Conservation (phyloP, 2,329 filamentous ascomycete genomes). For the Hyphodiscus sp. region DNA sequence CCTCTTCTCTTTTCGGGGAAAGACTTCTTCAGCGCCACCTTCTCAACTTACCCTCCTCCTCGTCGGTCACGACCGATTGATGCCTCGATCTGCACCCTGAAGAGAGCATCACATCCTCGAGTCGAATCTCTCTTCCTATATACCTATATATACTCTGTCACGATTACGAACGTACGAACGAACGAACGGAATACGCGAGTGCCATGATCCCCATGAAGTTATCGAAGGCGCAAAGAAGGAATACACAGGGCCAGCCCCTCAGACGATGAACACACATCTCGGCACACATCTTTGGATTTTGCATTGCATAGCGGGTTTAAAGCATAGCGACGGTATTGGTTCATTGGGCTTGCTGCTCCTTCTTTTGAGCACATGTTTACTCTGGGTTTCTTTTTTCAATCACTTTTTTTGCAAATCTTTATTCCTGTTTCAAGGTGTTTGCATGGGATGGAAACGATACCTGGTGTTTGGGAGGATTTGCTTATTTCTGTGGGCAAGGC, state of each 20-base stretch:
- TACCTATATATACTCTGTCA: constrained; percentile 6
- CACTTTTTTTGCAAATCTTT: constrained; percentile 10
- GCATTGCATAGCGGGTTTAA: constrained; percentile 25
- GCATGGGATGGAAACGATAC: constrained; percentile 29
- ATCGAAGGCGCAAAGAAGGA: constrained; percentile 27
- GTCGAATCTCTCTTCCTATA: constrained; percentile 5
- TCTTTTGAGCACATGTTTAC: constrained; percentile 6
- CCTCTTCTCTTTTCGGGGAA: constrained; percentile 28
- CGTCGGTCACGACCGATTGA: constrained; percentile 26
- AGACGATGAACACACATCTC: constrained; percentile 4
- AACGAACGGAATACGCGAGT: constrained; percentile 21
- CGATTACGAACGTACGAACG: constrained; percentile 17
- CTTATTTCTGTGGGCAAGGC: constrained; percentile 2
- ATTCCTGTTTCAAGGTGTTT: constrained; percentile 7
- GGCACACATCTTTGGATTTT: constrained; percentile 17
- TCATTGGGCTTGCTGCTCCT: constrained; percentile 20
- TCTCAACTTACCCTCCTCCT: constrained; percentile 29
- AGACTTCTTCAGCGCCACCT: constrained; percentile 25
- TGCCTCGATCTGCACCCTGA: constrained; percentile 24
- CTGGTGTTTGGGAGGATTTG: constrained; percentile 24
- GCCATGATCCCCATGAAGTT: constrained; percentile 26
- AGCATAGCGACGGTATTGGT: constrained; percentile 26
- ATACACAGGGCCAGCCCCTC: constrained; percentile 11
- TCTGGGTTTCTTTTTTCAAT: constrained; percentile 4
- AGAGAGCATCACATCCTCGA: neutral